phyloP scores from a whole-genome alignment of 179 eudicot species.

The Actinidia polygama region DNA sequence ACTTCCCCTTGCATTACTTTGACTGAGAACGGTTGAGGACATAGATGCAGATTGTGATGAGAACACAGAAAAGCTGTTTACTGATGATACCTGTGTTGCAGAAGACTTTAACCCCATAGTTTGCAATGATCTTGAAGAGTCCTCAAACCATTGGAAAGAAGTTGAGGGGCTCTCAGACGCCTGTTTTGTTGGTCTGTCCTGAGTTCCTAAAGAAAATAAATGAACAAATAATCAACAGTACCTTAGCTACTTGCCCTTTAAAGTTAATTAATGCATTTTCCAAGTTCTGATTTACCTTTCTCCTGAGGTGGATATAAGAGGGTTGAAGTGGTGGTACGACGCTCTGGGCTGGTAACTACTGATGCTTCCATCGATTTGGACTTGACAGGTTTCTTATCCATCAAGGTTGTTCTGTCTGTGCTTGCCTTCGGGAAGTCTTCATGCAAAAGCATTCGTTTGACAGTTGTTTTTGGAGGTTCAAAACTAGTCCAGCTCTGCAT shows the following conservation, averaged over 20 bases:
- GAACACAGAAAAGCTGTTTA: slow-evolving; percentile 25
- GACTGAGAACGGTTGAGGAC: slow-evolving; percentile 18
- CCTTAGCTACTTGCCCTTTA: background rate
- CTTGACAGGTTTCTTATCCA: slow-evolving; percentile 41
- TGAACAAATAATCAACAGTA: slow-evolving; percentile 2
- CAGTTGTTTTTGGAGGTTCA: slow-evolving; percentile 86
- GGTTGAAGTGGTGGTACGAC: slow-evolving; percentile 29
- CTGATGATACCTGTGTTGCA: slow-evolving; percentile 29
- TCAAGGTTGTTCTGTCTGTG: slow-evolving; percentile 39
- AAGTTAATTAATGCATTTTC: background rate
- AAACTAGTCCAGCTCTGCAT: slow-evolving; percentile 82
- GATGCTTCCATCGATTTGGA: slow-evolving; percentile 41
- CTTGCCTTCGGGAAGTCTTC: slow-evolving; percentile 40
- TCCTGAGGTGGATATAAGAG: slow-evolving; percentile 33
- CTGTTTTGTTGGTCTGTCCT: slow-evolving; percentile 36
- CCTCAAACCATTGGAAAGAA: slow-evolving; percentile 36
- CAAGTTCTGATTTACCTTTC: slow-evolving; percentile 44
- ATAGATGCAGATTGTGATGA: slow-evolving; percentile 32
- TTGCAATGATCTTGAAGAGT: slow-evolving; percentile 32
- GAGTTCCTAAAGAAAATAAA: slow-evolving; percentile 45
- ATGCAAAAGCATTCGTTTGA: slow-evolving; percentile 59
- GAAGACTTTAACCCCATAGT: slow-evolving; percentile 26
- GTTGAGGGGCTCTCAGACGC: slow-evolving; percentile 40
- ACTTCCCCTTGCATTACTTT: slow-evolving; percentile 14
- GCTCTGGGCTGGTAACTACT: slow-evolving; percentile 33